Evolutionary conservation across 306 rosid genomes (phyloP), one percentile per base, ranked within the genome.

Genomic region (Pueraria montana): DNA sequence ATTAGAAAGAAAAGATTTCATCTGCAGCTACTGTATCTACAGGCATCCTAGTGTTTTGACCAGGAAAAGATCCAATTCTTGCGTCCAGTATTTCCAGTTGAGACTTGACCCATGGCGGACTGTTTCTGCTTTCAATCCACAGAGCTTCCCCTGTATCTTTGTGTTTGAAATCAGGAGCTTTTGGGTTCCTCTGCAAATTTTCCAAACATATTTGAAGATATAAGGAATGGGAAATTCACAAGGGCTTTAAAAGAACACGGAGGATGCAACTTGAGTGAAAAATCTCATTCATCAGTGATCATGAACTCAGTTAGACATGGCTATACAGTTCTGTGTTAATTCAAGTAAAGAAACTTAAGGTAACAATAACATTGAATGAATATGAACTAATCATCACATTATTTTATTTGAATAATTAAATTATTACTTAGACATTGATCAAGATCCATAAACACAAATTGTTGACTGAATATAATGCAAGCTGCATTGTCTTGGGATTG

Each of bases 131-230:
- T 56, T 94, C 98, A 0, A 96, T 82, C 99, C 98, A 96, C 75
- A 94, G 85, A 70, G 98, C 98, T 80, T 92, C 98, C 78, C 98
- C 98, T 8, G 98, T 90, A 75, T 96, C 98, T 86, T 94, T 96
- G 89, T 92, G 97, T 81, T 96, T 96, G 82, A 96, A 96, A 84
- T 94, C 97, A 8, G 97, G 96, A 84, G 84, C 91, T 78, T 87
- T 96, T 10, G 99, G 96, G 87, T 90, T 96, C 92, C 90, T 94
- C 98, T 96, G 97, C 72, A 49, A 84, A 27, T 70, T 64, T 69
- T 30, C 17, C 77, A 84, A 16, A 74, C 36, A 64, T 30, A 62
- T 67, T 79, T 55, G 1, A 58, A 16, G 13, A 74, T 43, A 53
- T 11, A 43, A 66, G 34, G 18, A 38, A n/a, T 26, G 8, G 49